Evolutionary conservation across 345 rosid species (phyloP).

Genomic region (Brassica nigra): DNA sequence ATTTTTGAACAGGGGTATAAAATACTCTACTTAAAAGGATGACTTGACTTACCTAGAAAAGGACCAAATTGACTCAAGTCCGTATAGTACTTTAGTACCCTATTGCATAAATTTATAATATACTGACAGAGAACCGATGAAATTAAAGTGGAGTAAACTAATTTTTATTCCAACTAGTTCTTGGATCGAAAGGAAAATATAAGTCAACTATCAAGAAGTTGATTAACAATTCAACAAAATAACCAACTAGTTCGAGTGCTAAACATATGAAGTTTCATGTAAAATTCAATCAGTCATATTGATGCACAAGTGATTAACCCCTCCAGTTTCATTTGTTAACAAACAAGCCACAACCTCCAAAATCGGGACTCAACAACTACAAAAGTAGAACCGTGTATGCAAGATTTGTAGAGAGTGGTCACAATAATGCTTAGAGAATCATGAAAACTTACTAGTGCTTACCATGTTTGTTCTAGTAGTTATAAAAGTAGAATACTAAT

Average conservation of each 20-base stretch:
- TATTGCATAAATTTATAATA: slow-evolving; percentile 18
- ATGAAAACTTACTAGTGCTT: slow-evolving; percentile 1
- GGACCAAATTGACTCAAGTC: slow-evolving; percentile 20
- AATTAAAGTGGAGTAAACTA: neutral
- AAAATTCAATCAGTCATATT: neutral
- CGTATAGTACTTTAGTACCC: slow-evolving; percentile 21
- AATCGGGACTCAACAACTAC: neutral
- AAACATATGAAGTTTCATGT: neutral
- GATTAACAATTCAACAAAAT: neutral
- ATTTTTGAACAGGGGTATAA: neutral
- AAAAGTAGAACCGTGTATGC: neutral
- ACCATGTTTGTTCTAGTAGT: neutral
- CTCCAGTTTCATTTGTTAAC: too few species aligned
- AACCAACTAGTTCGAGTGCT: slow-evolving; percentile 9
- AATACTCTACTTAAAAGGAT: neutral
- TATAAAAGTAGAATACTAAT: neutral
- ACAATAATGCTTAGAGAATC: neutral
- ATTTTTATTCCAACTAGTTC: slow-evolving; percentile 25
- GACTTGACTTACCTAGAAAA: slow-evolving; percentile 26
- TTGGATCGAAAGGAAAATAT: slow-evolving; percentile 26
- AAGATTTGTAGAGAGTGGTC: neutral
- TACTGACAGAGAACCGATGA: neutral
- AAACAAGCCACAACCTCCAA: neutral
- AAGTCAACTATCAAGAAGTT: slow-evolving; percentile 20
- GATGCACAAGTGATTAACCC: too few species aligned